Percentiles rank a stretch among this genome's conserved stretches.
These are phyloP conservation scores for Oryza meridionalis DNA, from an alignment of 176 grass and related monocot species.

Conservation along the genomic window DNA sequence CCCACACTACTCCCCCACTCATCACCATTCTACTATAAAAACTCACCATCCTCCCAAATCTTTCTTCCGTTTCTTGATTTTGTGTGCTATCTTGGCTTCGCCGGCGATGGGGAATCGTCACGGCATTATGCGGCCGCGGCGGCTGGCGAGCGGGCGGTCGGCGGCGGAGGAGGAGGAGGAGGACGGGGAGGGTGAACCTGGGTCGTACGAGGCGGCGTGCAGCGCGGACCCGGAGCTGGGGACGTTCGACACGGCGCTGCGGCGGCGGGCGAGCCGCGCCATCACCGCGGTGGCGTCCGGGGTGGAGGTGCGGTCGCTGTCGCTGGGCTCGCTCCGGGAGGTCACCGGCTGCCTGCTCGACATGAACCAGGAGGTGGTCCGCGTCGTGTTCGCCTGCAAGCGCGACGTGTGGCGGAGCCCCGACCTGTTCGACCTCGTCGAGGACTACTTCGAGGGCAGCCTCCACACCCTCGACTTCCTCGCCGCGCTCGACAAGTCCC, in stretches of 20 bases:
- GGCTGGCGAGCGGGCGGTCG: conserved; percentile 17
- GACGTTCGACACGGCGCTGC: conserved; percentile 84
- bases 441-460: conserved; percentile 96
- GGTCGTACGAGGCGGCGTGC: conserved; percentile 92
- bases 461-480: conserved; percentile 95
- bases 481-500: conserved; percentile 89
- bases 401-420: conserved; percentile 92
- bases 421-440: conserved; percentile 83
- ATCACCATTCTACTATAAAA: background rate
- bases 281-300: conserved; percentile 73
- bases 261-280: conserved; percentile 76
- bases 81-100: background rate
- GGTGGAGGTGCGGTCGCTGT: conserved; percentile 59
- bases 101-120: conserved; percentile 49
- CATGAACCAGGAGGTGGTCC: conserved; percentile 98
- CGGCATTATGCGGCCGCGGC: background rate
- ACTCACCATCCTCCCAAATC: background rate
- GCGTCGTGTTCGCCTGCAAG: conserved; percentile 80
- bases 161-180: background rate
- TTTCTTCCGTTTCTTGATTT: background rate
- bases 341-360: conserved; percentile 91
- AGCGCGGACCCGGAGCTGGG: conserved; percentile 74
- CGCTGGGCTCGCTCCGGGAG: conserved; percentile 74
- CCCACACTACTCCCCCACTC: background rate
- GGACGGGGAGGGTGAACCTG: conserved; percentile 45